Base-by-base conservation (phyloP, 805 yeast genomes). In the Metschnikowia similis region DNA sequence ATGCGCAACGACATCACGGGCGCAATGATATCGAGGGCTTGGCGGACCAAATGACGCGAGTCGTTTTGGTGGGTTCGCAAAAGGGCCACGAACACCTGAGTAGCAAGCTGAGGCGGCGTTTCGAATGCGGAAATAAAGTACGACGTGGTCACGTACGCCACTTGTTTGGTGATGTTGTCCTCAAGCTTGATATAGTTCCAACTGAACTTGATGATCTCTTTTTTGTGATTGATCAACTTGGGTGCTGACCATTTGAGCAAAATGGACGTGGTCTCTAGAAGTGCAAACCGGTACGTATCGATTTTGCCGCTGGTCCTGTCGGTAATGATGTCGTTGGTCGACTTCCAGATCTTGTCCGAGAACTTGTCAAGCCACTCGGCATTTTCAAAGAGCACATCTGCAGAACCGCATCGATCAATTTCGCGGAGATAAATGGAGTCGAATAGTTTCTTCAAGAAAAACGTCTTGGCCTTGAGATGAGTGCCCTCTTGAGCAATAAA, bases 171-270 rank as follows among this genome's bases (percentile, higher is more conserved):
- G 45, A 90, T 80, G 46, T 84, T 79, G 63, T 94, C 99, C 54
- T 91, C 97, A 31, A 91, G 71, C 57, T 89, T 89, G 61, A 94
- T 85, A 60, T 84, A 87, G 57, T 88, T 87, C 99, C 99, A 94
- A 58, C 90, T 87, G 69, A 90, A 94, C 65, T 89, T 89, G 65
- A 94, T 89, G 39, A 94, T 82, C 58, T 90, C 96, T 62, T 89
- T 92, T 39, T 87, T 76, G 56, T 80, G 76, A 13, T 81, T 85
- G 7, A 78, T 70, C 27, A 89, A 75, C 9, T 75, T 66, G 0
- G 70, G 65, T 0, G 96, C 83, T 1, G 87, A 83, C 67, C 82
- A 80, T 60, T 84, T 83, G 27, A 90, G 80, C 40, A 94, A 69
- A 40, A 86, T 68, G 0, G 96, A 83, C 0, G 98, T 86, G 62